Evolutionary conservation across 768 basidiomycete genomes (phyloP).

Genomic region (Tremella mesenterica): DNA sequence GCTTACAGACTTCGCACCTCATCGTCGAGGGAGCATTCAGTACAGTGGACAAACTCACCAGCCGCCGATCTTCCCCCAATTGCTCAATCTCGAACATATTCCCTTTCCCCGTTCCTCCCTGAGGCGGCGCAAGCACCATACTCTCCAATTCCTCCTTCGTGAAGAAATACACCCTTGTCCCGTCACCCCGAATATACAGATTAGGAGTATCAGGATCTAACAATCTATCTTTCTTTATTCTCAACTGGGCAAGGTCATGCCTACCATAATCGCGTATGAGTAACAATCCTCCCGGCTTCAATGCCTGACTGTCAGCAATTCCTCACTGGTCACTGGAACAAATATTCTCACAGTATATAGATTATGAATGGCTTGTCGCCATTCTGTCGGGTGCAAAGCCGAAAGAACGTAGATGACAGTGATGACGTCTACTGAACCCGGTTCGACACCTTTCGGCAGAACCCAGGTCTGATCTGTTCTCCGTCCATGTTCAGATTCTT

Average conservation of each 20-base stretch:
- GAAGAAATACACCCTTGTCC: slow-evolving; percentile 95
- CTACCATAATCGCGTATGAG: slow-evolving; percentile 91
- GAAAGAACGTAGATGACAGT: slow-evolving; percentile 91
- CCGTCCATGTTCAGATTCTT: no score
- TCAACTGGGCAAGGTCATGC: slow-evolving; percentile 84
- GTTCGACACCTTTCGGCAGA: slow-evolving; percentile 58
- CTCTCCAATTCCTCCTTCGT: slow-evolving; percentile 24
- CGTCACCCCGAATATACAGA: slow-evolving; percentile 93
- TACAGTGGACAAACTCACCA: slow-evolving; percentile 45
- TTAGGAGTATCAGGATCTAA: slow-evolving; percentile 65
- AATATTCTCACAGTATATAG: slow-evolving; percentile 55
- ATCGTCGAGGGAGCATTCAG: neutral
- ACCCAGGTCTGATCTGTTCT: slow-evolving; percentile 38
- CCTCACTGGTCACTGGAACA: neutral
- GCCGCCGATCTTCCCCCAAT: slow-evolving; percentile 76
- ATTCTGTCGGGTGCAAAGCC: slow-evolving; percentile 87
- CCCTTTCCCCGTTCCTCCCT: slow-evolving; percentile 46
- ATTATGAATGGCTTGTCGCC: slow-evolving; percentile 72
- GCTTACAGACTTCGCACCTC: no score
- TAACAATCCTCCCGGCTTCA: slow-evolving; percentile 79
- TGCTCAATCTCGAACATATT: slow-evolving; percentile 72
- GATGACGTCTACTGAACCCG: slow-evolving; percentile 70
- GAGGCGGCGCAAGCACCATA: slow-evolving; percentile 9
- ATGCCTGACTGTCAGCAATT: slow-evolving; percentile 52
- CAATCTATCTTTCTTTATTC: slow-evolving; percentile 79